A percentile compares a stretch with the other conserved stretches of the same genome.
Conservation (phyloP, 352 stramenopile species). For the Globisporangium parvum region DNA sequence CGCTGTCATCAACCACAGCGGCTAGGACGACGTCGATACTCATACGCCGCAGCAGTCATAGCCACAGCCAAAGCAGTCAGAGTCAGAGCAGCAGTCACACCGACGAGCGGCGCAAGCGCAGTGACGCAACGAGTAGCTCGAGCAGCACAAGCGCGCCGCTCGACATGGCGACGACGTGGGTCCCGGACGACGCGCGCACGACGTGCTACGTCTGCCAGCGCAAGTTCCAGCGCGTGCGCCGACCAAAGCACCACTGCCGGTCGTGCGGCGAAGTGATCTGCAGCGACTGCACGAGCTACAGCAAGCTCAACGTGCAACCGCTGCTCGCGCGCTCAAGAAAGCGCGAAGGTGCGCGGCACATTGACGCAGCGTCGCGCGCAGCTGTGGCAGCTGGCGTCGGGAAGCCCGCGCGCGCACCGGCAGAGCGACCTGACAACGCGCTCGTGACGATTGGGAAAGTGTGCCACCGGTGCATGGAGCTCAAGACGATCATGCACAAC, state of each 20-base stretch:
- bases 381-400: neutral
- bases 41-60: neutral
- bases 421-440: neutral
- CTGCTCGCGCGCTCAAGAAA: neutral
- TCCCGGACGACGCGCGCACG: slow-evolving; percentile 47
- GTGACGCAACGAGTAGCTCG: neutral
- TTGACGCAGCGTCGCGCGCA: neutral
- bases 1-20: neutral
- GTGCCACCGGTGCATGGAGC: slow-evolving; percentile 49
- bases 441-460: slow-evolving; percentile 51
- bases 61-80: neutral
- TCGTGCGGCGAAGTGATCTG: slow-evolving; percentile 69
- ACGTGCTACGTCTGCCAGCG: slow-evolving; percentile 53
- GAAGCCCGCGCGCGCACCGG: neutral
- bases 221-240: slow-evolving; percentile 48
- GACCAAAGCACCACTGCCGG: slow-evolving; percentile 68
- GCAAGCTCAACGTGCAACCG: slow-evolving; percentile 31
- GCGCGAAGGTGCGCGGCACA: neutral
- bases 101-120: neutral
- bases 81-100: neutral
- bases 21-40: neutral
- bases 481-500: slow-evolving; percentile 29
- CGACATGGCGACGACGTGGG: slow-evolving; percentile 56
- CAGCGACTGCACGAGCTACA: slow-evolving; percentile 38
- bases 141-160: slow-evolving; percentile 19